A percentile compares a stretch with the other conserved stretches of the same genome.
phyloP scores from a whole-genome alignment of 108 stramenopile genomes.

The Aureococcus anophagefferens region DNA sequence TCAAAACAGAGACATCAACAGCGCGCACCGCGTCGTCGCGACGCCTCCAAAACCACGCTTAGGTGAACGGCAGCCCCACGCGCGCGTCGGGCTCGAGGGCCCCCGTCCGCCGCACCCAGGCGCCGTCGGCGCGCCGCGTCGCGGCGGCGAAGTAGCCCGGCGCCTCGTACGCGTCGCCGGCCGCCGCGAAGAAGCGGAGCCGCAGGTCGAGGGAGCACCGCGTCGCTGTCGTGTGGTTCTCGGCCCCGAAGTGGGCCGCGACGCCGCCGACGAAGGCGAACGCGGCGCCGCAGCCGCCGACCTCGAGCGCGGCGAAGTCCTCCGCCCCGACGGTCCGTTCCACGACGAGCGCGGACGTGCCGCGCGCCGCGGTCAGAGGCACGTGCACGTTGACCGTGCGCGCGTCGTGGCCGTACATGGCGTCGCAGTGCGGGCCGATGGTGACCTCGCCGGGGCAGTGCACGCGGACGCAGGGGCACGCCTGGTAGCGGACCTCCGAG shows the following conservation, averaged over 20 bases:
- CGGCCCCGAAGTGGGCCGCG: slow-evolving; percentile 55
- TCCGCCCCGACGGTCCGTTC: slow-evolving; percentile 61
- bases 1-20: too few relatives aligned
- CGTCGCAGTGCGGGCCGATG: slow-evolving; percentile 52
- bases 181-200: not conserved
- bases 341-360: slow-evolving; percentile 51
- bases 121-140: too few relatives aligned
- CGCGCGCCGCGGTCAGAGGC: slow-evolving; percentile 53
- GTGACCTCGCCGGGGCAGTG: slow-evolving; percentile 54
- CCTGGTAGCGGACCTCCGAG: slow-evolving; percentile 34
- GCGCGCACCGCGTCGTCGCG: too few relatives aligned
- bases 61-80: too few relatives aligned
- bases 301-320: slow-evolving; percentile 55
- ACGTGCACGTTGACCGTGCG: slow-evolving; percentile 57
- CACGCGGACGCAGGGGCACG: slow-evolving; percentile 57
- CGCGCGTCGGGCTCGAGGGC: too few relatives aligned
- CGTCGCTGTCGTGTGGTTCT: slow-evolving; percentile 54
- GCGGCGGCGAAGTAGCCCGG: too few relatives aligned
- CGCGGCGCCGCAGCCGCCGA: slow-evolving; percentile 48
- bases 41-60: too few relatives aligned
- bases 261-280: slow-evolving; percentile 61
- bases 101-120: too few relatives aligned
- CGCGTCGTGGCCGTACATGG: slow-evolving; percentile 47
- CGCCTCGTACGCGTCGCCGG: too few relatives aligned
- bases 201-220: slow-evolving; percentile 55